A percentile compares a stretch with the other conserved stretches of the same genome.
Evolutionary conservation across 2,329 filamentous ascomycete genomes (phyloP).

Genomic region (Beauveria sp.): DNA sequence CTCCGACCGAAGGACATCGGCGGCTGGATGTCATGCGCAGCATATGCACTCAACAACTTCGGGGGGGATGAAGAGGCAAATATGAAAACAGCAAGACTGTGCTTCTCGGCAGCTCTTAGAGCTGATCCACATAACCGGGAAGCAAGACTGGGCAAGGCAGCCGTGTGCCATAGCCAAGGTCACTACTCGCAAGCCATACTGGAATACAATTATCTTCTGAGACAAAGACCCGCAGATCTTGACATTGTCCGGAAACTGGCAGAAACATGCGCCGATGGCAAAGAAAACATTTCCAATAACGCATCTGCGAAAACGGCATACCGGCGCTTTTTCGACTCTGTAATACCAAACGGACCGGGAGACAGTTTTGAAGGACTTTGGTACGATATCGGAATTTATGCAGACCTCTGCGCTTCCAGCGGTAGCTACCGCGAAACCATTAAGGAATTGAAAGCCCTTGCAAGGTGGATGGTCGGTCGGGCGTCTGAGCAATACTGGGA

Average conservation of each 20-base stretch:
- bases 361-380: conserved; percentile 47
- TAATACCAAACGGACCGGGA: conserved; percentile 24
- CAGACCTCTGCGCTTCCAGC: conserved; percentile 66
- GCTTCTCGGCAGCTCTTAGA: conserved; percentile 52
- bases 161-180: conserved; percentile 48
- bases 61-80: conserved; percentile 40
- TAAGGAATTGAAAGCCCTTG: conserved; percentile 59
- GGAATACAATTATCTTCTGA: conserved; percentile 50
- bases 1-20: conserved; percentile 52
- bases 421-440: conserved; percentile 60
- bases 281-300: conserved; percentile 32
- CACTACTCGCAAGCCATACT: conserved; percentile 45
- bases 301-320: conserved; percentile 41
- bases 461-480: conserved; percentile 77
- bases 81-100: conserved; percentile 47
- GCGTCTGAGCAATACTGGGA: conserved; percentile 73
- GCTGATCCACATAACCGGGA: conserved; percentile 50
- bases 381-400: conserved; percentile 79
- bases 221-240: conserved; percentile 45
- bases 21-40: conserved; percentile 52
- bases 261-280: conserved; percentile 47
- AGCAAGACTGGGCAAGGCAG: conserved; percentile 52
- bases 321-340: conserved; percentile 36
- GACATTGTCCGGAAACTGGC: conserved; percentile 48
- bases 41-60: conserved; percentile 45